These are phyloP conservation scores for Martiniozyma asiatica DNA, from an alignment of 1,139 yeast species.

Conservation along the genomic window DNA sequence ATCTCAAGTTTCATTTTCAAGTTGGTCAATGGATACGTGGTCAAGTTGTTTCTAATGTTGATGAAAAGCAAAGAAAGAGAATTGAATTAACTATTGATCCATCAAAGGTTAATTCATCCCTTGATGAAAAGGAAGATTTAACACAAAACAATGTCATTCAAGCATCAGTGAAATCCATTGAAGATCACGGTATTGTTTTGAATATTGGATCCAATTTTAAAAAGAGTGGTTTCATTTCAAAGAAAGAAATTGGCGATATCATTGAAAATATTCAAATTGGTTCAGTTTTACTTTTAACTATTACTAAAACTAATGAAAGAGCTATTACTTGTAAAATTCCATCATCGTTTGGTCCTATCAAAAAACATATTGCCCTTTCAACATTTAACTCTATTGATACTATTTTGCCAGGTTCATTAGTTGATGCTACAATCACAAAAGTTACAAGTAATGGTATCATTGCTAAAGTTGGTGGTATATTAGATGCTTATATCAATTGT, in stretches of 20 bases:
- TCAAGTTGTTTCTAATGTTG: conserved; percentile 37
- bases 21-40: conserved; percentile 86
- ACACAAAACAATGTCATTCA: conserved; percentile 45
- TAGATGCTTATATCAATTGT: conserved; percentile 59
- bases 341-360: conserved; percentile 19
- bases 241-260: conserved; percentile 38
- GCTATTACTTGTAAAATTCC: conserved; percentile 46
- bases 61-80: conserved; percentile 36
- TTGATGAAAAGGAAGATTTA: conserved; percentile 56
- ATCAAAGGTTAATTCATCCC: conserved; percentile 44
- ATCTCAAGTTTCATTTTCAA: conserved; percentile 40
- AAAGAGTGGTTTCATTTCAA: conserved; percentile 63
- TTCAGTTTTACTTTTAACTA: conserved; percentile 39
- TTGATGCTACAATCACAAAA: conserved; percentile 60
- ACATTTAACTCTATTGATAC: conserved; percentile 64
- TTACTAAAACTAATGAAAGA: conserved; percentile 41
- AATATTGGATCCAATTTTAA: conserved; percentile 46
- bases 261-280: conserved; percentile 23
- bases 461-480: conserved; percentile 59
- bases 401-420: conserved; percentile 71
- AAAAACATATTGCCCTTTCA: conserved; percentile 35
- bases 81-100: conserved; percentile 74
- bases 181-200: conserved; percentile 82
- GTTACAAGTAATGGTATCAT: conserved; percentile 46
- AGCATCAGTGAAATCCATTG: conserved; percentile 64